These are phyloP conservation scores for Kurtzmaniella cleridarum DNA, from an alignment of 805 yeast species.

Conservation along the genomic window DNA sequence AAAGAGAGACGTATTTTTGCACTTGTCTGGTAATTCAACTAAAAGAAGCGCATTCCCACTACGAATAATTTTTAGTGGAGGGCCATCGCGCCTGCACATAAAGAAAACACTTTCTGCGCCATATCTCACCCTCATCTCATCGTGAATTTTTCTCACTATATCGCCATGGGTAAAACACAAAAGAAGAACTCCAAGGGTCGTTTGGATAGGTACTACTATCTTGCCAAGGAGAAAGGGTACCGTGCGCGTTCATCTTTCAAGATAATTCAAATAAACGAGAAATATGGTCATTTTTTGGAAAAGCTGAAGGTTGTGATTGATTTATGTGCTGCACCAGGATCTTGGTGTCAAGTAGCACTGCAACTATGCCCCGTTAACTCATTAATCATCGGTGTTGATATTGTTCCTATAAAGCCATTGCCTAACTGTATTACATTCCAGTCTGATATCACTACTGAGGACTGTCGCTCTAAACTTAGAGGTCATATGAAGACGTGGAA, in stretches of 20 bases:
- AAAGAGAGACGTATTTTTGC: too few relatives aligned
- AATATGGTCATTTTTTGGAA: slow-evolving; percentile 91
- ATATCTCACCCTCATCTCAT: neutral
- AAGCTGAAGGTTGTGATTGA: slow-evolving; percentile 94
- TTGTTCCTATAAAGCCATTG: slow-evolving; percentile 94
- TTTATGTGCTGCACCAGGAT: slow-evolving; percentile 98
- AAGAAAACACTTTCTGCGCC: neutral
- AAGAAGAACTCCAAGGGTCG: slow-evolving; percentile 98
- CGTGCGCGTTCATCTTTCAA: slow-evolving; percentile 99
- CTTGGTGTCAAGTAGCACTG: slow-evolving; percentile 99
- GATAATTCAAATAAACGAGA: slow-evolving; percentile 90
- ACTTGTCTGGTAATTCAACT: too few relatives aligned
- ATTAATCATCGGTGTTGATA: slow-evolving; percentile 96
- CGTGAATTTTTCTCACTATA: neutral
- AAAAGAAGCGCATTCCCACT: too few relatives aligned
- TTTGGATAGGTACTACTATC: slow-evolving; percentile 91
- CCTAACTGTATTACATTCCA: slow-evolving; percentile 94
- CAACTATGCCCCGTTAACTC: slow-evolving; percentile 90
- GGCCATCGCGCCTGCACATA: neutral
- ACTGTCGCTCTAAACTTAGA: slow-evolving; percentile 88
- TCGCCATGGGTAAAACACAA: slow-evolving; percentile 79
- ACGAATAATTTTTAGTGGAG: too few relatives aligned
- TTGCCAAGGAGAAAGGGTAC: slow-evolving; percentile 97
- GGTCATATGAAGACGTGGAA: slow-evolving; percentile 99
- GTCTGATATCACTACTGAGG: slow-evolving; percentile 96